Evolutionary conservation across 2,329 filamentous ascomycete genomes (phyloP), one percentile per base, ranked within the genome.

Genomic region (Penicillium verrucosum): DNA sequence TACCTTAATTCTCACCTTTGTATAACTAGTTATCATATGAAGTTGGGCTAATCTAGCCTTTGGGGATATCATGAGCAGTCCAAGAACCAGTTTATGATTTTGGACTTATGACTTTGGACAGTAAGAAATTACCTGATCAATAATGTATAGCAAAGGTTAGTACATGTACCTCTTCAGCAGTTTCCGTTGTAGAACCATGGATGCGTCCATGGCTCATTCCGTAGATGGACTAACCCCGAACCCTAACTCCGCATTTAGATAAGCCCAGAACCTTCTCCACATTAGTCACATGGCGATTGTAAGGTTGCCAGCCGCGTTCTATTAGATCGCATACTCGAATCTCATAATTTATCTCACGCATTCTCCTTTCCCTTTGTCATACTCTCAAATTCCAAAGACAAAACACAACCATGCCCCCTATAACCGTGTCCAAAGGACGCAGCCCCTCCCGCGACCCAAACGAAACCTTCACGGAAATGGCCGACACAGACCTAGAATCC

Each of bases 401-500:
- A 12, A 21, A 14, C 30, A 37, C 30, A 45, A 59, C 4, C 25
- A 73, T 70, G 65, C 47, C 70, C 5, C 63, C 70, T 3, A 62
- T 70, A 23, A 65, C 57, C 36, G 51, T 69, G 32, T 60, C 60
- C 48, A 65, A 62, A 60, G 62, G 61, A 50, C 51, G 41, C 23
- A 30, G 53, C 32, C 48, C 60, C 56, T 51, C 65, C 40, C 41
- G 53, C 7, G 38, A 29, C 21, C 46, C 54, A 34, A 34, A 54
- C 12, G 60, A 69, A 59, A 72, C 72, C 51, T 75, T 69, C 62
- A 75, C 73, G 4, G 69, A 75, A 65, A 72, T 75, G 68, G 68
- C 79, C 50, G 81, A 88, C 69, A 83, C 85, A 68, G 92, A 97
- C 76, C 88, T 92, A 46, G 88, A 90, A 67, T 84, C 92, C 25